Conservation (phyloP, 2,329 filamentous ascomycete genomes). For the Penicillium rolfsii region DNA sequence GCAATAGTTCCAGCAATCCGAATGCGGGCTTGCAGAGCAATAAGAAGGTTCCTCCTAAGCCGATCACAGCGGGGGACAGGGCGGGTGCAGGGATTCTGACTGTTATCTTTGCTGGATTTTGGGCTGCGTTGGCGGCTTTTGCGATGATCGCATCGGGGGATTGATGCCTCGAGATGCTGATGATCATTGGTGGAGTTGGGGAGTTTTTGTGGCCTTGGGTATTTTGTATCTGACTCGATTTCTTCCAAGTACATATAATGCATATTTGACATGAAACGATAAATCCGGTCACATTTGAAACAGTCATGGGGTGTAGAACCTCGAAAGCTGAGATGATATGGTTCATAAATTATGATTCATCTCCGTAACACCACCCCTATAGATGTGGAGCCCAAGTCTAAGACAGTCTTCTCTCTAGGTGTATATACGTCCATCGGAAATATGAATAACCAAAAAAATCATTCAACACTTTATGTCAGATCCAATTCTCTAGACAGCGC, state of each 20-base stretch:
- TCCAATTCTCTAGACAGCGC: neutral
- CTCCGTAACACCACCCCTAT: neutral
- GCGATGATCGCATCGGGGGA: constrained; percentile 32
- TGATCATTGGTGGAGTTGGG: neutral
- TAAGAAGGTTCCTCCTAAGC: constrained; percentile 9
- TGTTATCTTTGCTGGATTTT: constrained; percentile 32
- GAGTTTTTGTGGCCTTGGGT: neutral
- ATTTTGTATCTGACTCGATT: neutral
- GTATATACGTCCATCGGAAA: neutral
- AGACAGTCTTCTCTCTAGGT: no score
- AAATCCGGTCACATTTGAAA: neutral
- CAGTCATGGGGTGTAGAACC: neutral
- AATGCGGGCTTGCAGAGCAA: constrained; percentile 34
- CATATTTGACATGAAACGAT: neutral
- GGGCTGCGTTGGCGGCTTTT: constrained; percentile 38
- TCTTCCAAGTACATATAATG: neutral
- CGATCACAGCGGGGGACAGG: constrained; percentile 39
- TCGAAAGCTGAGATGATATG: neutral
- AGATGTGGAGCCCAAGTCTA: neutral
- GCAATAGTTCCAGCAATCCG: constrained; percentile 52
- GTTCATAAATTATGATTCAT: neutral
- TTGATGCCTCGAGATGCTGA: neutral
- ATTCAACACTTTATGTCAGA: neutral
- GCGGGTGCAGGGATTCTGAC: constrained; percentile 48
- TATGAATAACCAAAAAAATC: constrained; percentile 4